These are phyloP conservation scores for Citrus australasica DNA, from an alignment of 345 rosid species.

Conservation along the genomic window DNA sequence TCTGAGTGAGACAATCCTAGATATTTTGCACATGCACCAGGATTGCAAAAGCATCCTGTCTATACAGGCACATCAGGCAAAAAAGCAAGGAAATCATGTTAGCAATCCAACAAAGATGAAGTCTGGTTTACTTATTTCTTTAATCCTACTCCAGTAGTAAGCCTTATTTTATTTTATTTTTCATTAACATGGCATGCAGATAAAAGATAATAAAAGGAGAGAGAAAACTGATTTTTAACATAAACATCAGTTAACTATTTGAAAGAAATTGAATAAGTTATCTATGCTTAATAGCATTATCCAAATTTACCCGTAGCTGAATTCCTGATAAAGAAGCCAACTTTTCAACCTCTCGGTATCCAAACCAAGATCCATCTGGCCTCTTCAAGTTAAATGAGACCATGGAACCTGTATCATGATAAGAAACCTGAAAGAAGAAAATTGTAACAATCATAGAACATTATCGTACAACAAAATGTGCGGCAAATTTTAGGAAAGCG, in stretches of 20 bases:
- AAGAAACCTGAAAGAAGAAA: conserved; percentile 40
- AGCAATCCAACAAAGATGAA: conserved; percentile 6
- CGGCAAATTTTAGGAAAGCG: neutral
- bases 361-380: conserved; percentile 93
- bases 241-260: neutral
- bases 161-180: neutral
- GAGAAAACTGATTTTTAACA: neutral
- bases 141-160: neutral
- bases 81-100: conserved; percentile 12
- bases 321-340: conserved; percentile 90
- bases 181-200: neutral
- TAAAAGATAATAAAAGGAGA: neutral
- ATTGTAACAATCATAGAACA: conserved; percentile 10
- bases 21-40: conserved; percentile 97
- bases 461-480: neutral
- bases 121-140: neutral
- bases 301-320: conserved; percentile 80
- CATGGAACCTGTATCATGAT: conserved; percentile 52
- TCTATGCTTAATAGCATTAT: conserved; percentile 1
- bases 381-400: conserved; percentile 87
- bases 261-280: neutral
- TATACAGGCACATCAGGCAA: conserved; percentile 40
- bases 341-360: conserved; percentile 90
- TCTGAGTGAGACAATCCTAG: conserved; percentile 82
- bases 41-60: conserved; percentile 99